Conservation (phyloP, 2,329 filamentous ascomycete species). For the Bimuria novae-zelandiae region DNA sequence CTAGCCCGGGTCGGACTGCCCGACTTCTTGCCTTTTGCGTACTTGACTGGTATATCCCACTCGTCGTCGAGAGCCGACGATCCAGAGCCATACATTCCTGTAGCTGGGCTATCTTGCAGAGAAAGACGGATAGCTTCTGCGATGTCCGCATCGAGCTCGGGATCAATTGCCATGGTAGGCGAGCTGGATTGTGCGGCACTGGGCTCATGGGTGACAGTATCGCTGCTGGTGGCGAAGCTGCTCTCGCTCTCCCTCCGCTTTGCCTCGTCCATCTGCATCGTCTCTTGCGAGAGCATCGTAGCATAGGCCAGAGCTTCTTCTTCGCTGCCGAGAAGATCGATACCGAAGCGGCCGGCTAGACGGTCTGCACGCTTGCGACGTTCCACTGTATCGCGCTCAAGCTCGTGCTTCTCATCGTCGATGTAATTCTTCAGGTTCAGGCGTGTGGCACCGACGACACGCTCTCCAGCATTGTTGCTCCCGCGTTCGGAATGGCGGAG, state of each 20-base stretch:
- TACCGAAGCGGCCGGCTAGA: slow-evolving; percentile 80
- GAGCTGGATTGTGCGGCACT: slow-evolving; percentile 36
- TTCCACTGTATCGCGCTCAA: slow-evolving; percentile 72
- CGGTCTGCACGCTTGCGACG: slow-evolving; percentile 70
- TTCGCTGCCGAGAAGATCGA: slow-evolving; percentile 69
- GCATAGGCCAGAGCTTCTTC: slow-evolving; percentile 68
- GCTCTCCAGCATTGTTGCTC: slow-evolving; percentile 62
- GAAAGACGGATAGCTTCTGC: slow-evolving; percentile 66
- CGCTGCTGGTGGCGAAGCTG: slow-evolving; percentile 44
- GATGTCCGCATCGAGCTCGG: slow-evolving; percentile 61
- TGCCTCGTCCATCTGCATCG: slow-evolving; percentile 55
- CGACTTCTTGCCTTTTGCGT: slow-evolving; percentile 46
- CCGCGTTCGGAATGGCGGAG: slow-evolving; percentile 70
- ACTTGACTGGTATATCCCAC: slow-evolving; percentile 54
- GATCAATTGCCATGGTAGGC: slow-evolving; percentile 45
- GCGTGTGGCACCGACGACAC: slow-evolving; percentile 65
- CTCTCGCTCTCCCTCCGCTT: slow-evolving; percentile 52
- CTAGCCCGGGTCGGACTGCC: slow-evolving; percentile 33
- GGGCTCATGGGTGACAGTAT: slow-evolving; percentile 41
- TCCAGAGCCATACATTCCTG: slow-evolving; percentile 18
- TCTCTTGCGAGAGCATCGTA: slow-evolving; percentile 65
- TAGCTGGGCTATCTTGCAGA: slow-evolving; percentile 36
- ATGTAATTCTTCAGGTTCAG: slow-evolving; percentile 81
- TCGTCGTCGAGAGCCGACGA: slow-evolving; percentile 11
- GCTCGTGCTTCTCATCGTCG: slow-evolving; percentile 79